Conservation (phyloP, 1,284 basidiomycete genomes). For the Sporisorium iseilematis-ciliati region DNA sequence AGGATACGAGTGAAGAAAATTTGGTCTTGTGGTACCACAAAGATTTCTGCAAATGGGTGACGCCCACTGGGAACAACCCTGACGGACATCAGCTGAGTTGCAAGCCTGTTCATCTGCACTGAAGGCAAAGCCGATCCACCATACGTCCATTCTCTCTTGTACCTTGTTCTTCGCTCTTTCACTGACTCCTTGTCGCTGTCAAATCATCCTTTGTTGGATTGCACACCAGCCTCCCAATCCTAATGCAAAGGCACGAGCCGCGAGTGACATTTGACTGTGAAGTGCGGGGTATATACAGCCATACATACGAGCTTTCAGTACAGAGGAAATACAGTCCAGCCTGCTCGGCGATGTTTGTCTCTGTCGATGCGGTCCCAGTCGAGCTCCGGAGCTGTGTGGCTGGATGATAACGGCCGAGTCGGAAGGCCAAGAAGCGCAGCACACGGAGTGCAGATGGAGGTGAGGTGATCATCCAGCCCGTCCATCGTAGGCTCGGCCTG, state of each 20-base stretch:
- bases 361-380: constrained; percentile 34
- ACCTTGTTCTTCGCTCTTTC: too few species aligned
- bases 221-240: too few species aligned
- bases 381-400: constrained; percentile 4
- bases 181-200: too few species aligned
- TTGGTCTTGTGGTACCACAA: too few species aligned
- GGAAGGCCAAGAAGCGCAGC: constrained; percentile 41
- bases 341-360: constrained; percentile 13
- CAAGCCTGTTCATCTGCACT: too few species aligned
- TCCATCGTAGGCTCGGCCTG: constrained; percentile 10
- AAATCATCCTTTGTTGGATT: too few species aligned
- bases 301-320: constrained; percentile 9
- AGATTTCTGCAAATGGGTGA: too few species aligned
- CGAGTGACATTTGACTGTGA: not conserved
- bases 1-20: too few species aligned
- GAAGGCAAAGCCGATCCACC: too few species aligned
- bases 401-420: not conserved
- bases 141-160: too few species aligned
- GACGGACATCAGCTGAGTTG: too few species aligned
- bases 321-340: constrained; percentile 45
- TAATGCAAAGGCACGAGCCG: not conserved
- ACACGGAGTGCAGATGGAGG: constrained; percentile 35
- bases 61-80: too few species aligned
- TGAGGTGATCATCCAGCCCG: constrained; percentile 38
- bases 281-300: constrained; percentile 2